Evolutionary conservation across 2,329 filamentous ascomycete species (phyloP).

Genomic region (Fusarium sarcochroum): DNA sequence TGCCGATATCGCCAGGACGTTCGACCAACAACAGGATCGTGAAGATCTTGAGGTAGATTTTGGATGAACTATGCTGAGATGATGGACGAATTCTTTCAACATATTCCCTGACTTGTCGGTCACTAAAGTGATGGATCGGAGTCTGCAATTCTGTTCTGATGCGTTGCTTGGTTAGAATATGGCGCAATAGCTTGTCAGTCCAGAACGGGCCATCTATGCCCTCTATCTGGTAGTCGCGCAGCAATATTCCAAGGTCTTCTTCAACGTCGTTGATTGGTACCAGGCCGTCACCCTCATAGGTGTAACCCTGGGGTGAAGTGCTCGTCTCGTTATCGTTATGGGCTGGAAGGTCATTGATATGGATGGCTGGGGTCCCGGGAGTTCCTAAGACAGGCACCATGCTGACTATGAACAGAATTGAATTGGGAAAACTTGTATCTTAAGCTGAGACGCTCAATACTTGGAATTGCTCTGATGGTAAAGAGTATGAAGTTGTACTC

Average conservation of each 20-base stretch:
- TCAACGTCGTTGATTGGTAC: background rate
- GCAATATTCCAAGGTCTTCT: background rate
- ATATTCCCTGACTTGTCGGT: background rate
- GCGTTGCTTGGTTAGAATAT: background rate
- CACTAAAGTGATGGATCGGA: background rate
- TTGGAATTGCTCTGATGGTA: too few species aligned
- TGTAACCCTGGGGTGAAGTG: background rate
- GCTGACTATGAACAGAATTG: too few species aligned
- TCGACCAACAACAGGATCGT: background rate
- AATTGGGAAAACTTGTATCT: too few species aligned
- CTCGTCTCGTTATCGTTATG: background rate
- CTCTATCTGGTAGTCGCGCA: background rate
- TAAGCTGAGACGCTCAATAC: too few species aligned
- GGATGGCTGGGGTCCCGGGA: too few species aligned
- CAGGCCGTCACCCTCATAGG: background rate
- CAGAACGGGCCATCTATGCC: slow-evolving; percentile 1
- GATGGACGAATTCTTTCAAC: background rate
- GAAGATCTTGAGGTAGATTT: slow-evolving; percentile 7
- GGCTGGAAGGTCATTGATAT: too few species aligned
- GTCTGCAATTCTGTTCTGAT: background rate
- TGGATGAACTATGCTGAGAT: too few species aligned
- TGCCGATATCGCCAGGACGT: background rate
- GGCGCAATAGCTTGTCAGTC: slow-evolving; percentile 1
- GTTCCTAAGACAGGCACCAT: too few species aligned
- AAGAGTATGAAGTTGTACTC: too few species aligned